phyloP scores from a whole-genome alignment of 106 monocot species.

The Triglochin maritima region DNA sequence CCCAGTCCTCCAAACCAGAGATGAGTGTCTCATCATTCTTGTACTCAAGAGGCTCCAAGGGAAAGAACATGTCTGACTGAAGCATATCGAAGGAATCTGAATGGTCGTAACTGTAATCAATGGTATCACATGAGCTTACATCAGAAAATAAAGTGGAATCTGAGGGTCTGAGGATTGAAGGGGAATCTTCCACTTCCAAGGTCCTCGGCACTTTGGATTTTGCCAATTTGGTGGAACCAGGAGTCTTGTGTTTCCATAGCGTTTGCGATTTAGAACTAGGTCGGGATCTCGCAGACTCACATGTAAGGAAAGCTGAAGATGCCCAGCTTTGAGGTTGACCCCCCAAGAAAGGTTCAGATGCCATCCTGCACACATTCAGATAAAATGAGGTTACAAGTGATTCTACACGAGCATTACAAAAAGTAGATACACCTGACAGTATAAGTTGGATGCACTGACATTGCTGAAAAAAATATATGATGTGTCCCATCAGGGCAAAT shows the following conservation, averaged over 20 bases:
- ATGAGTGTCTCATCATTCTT: constrained; percentile 5
- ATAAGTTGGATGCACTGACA: neutral
- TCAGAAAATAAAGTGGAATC: neutral
- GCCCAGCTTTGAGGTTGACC: constrained; percentile 8
- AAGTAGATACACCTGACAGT: neutral
- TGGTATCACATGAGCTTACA: neutral
- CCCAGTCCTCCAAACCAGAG: neutral
- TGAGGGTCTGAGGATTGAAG: neutral
- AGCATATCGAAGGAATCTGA: neutral
- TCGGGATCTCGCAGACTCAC: constrained; percentile 3
- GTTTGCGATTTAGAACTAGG: neutral
- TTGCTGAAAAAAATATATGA: neutral
- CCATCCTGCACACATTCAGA: neutral
- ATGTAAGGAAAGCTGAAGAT: constrained; percentile 10
- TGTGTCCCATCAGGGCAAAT: neutral
- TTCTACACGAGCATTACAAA: neutral
- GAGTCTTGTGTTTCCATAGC: constrained; percentile 5
- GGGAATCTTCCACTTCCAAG: neutral
- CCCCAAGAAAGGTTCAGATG: constrained; percentile 3
- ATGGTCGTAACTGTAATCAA: neutral
- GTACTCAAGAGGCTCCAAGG: neutral
- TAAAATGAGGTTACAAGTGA: neutral
- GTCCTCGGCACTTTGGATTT: constrained; percentile 5
- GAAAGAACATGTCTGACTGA: neutral
- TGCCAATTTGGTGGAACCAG: constrained; percentile 1